These are phyloP conservation scores for Ilyonectria destructans DNA, from an alignment of 2,329 filamentous ascomycete species.

Conservation along the genomic window DNA sequence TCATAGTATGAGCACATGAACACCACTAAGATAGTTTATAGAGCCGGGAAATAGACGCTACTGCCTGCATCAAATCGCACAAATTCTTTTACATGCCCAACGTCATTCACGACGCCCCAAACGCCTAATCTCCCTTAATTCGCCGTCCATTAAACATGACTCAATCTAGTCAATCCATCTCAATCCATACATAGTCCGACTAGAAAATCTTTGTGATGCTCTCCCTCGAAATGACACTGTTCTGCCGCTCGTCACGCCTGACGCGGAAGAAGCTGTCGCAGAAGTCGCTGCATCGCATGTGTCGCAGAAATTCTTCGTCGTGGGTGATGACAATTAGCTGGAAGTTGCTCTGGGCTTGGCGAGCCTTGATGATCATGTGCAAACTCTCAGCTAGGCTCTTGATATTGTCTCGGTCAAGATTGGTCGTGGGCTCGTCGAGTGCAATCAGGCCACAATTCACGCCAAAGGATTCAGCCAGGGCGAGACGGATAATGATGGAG, in stretches of 20 bases:
- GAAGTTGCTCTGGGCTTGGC: slow-evolving; percentile 92
- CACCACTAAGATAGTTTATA: neutral
- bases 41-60: neutral
- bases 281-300: slow-evolving; percentile 96
- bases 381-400: slow-evolving; percentile 87
- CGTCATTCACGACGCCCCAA: neutral
- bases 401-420: slow-evolving; percentile 96
- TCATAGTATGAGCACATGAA: neutral
- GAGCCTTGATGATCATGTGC: slow-evolving; percentile 87
- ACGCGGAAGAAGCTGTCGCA: slow-evolving; percentile 94
- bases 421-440: slow-evolving; percentile 97
- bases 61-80: neutral
- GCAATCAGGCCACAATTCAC: slow-evolving; percentile 97
- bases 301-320: slow-evolving; percentile 94
- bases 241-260: slow-evolving; percentile 85
- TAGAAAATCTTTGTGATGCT: slow-evolving; percentile 68
- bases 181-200: neutral
- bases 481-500: slow-evolving; percentile 96
- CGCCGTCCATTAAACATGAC: neutral
- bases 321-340: slow-evolving; percentile 99
- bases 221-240: slow-evolving; percentile 86
- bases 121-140: neutral
- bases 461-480: slow-evolving; percentile 96
- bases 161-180: neutral
- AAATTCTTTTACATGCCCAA: neutral